Percentiles rank a stretch among this genome's conserved stretches.
phyloP scores from a whole-genome alignment of 495 filamentous ascomycete species.

The Neurospora cerealis region DNA sequence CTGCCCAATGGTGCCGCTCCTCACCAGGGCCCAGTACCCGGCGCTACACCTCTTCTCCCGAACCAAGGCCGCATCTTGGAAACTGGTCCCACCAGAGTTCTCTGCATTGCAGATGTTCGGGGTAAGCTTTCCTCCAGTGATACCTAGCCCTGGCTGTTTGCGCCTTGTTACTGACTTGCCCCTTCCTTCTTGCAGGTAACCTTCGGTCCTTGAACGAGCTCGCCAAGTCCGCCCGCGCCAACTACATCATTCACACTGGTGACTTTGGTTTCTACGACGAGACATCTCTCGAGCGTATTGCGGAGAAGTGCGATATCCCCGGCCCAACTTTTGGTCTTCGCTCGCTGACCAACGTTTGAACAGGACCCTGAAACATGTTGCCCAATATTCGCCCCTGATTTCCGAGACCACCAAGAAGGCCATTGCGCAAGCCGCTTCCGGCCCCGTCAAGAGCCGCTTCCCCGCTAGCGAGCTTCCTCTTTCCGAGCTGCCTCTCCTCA shows the following conservation, averaged over 20 bases:
- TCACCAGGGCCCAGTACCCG: constrained; percentile 36
- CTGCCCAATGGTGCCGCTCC: constrained; percentile 44
- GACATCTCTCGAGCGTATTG: constrained; percentile 89
- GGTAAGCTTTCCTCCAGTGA: constrained; percentile 43
- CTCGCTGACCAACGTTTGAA: constrained; percentile 10
- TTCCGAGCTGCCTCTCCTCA: constrained; percentile 87
- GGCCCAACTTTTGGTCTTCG: background rate
- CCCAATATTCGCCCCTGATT: constrained; percentile 94
- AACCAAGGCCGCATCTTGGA: constrained; percentile 66
- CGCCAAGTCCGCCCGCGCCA: constrained; percentile 82
- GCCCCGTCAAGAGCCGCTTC: constrained; percentile 77
- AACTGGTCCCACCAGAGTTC: constrained; percentile 69
- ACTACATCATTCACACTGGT: constrained; percentile 96
- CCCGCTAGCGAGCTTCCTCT: constrained; percentile 71
- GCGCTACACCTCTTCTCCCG: constrained; percentile 45
- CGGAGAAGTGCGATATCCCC: constrained; percentile 76
- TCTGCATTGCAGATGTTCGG: constrained; percentile 97
- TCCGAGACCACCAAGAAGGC: constrained; percentile 77
- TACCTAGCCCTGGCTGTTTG: background rate
- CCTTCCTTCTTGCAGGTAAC: constrained; percentile 52
- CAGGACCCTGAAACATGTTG: constrained; percentile 95
- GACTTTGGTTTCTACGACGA: constrained; percentile 99
- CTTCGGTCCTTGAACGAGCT: constrained; percentile 92
- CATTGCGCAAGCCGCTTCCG: constrained; percentile 48
- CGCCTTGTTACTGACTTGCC: constrained; percentile 8